Conservation (phyloP, 345 rosid species). For the Tarenaya hassleriana region DNA sequence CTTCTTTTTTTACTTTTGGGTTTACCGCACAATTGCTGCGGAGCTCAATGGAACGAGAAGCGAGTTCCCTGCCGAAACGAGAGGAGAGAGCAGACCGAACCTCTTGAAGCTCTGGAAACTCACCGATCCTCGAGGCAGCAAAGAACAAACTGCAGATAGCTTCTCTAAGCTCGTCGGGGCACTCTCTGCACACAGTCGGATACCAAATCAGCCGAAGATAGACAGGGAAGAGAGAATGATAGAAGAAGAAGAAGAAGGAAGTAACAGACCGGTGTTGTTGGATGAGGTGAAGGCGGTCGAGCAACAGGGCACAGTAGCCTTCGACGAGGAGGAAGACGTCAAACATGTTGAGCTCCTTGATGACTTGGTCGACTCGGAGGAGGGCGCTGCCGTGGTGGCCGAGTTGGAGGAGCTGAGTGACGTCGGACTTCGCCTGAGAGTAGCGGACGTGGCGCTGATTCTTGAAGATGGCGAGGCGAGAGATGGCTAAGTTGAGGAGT, state of each 20-base stretch:
- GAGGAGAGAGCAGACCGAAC: constrained; percentile 55
- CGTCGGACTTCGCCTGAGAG: constrained; percentile 62
- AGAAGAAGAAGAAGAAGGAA: background rate
- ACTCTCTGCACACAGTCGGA: constrained; percentile 53
- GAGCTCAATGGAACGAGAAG: constrained; percentile 63
- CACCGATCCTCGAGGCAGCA: constrained; percentile 80
- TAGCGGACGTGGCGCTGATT: constrained; percentile 53
- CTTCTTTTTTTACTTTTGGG: constrained; percentile 38
- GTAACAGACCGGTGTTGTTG: constrained; percentile 42
- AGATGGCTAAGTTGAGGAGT: constrained; percentile 37
- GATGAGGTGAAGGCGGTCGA: constrained; percentile 57
- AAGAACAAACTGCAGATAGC: constrained; percentile 62
- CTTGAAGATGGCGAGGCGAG: constrained; percentile 60
- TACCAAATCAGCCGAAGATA: too few species aligned
- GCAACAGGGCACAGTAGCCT: constrained; percentile 51
- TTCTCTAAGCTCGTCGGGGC: constrained; percentile 78
- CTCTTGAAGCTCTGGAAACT: constrained; percentile 87
- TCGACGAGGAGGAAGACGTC: constrained; percentile 63
- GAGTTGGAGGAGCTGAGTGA: constrained; percentile 65
- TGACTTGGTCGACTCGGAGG: constrained; percentile 44
- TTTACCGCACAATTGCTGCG: constrained; percentile 69
- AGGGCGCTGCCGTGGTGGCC: constrained; percentile 69
- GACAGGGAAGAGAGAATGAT: background rate
- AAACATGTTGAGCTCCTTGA: constrained; percentile 62
- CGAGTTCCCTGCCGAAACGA: constrained; percentile 74